Evolutionary conservation across 1,139 yeast species (phyloP).

Genomic region (Lodderomyces pseudojiufengensis): DNA sequence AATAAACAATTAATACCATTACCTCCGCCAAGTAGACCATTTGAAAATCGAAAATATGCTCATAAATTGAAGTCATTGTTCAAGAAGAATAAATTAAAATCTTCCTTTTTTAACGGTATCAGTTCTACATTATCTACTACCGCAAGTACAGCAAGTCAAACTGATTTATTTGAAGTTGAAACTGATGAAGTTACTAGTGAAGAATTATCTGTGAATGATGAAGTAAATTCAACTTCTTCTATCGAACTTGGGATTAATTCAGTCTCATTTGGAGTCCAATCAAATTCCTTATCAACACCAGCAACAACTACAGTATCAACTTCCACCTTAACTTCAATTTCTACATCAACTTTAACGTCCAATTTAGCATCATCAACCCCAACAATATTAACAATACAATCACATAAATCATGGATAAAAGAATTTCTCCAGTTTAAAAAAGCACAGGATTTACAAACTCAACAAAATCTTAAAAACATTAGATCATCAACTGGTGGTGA

Average conservation of each 20-base stretch:
- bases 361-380: neutral
- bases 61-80: too few species aligned
- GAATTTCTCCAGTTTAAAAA: constrained; percentile 15
- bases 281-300: too few species aligned
- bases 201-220: too few species aligned
- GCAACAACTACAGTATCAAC: neutral
- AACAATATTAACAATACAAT: constrained; percentile 7
- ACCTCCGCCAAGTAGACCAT: too few species aligned
- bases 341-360: too few species aligned
- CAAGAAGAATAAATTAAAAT: too few species aligned
- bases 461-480: neutral
- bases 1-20: neutral
- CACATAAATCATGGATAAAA: constrained; percentile 18
- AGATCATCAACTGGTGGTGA: neutral
- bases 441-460: constrained; percentile 3
- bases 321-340: neutral
- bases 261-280: too few species aligned
- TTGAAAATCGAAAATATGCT: too few species aligned
- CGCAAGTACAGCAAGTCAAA: neutral
- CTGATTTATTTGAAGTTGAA: constrained; percentile 1
- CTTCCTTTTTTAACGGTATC: too few species aligned
- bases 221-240: too few species aligned
- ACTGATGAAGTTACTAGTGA: too few species aligned
- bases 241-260: too few species aligned
- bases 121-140: neutral